These are phyloP conservation scores for Polychaeton citri DNA, from an alignment of 2,329 filamentous ascomycete species.

Conservation along the genomic window DNA sequence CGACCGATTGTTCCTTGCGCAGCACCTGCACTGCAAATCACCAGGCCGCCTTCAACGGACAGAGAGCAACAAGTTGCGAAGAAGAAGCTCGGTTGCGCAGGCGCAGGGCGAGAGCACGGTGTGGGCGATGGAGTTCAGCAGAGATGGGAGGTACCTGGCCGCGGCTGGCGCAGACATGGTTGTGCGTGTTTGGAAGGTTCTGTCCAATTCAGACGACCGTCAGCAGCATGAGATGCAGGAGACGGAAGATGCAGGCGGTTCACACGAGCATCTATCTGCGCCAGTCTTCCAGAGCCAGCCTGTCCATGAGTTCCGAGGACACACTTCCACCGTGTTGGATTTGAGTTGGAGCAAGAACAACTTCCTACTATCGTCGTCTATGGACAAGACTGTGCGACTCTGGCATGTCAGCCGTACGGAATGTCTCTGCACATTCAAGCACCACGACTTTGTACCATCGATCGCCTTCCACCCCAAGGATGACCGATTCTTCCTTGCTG, in stretches of 20 bases:
- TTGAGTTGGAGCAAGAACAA: constrained; percentile 99
- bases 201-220: constrained; percentile 70
- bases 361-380: constrained; percentile 86
- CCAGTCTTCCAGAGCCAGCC: constrained; percentile 79
- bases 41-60: not conserved
- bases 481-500: constrained; percentile 91
- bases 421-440: constrained; percentile 85
- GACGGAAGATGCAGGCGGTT: constrained; percentile 30
- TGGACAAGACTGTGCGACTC: constrained; percentile 92
- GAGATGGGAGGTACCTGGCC: constrained; percentile 79
- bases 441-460: constrained; percentile 88
- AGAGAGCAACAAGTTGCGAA: constrained; percentile 16
- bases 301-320: constrained; percentile 65
- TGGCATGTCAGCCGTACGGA: constrained; percentile 83
- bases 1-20: constrained; percentile 77
- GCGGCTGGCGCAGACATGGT: constrained; percentile 82
- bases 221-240: constrained; percentile 60
- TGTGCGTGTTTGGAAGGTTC: constrained; percentile 78
- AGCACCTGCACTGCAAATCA: constrained; percentile 48
- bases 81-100: constrained; percentile 30
- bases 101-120: constrained; percentile 42
- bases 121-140: constrained; percentile 88
- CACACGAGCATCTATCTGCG: constrained; percentile 58
- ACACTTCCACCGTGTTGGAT: constrained; percentile 75
- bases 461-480: constrained; percentile 90